A percentile compares a stretch with the other conserved stretches of the same genome.
Conservation (phyloP, 805 yeast species). For the Wickerhamomyces chaumierensis region DNA sequence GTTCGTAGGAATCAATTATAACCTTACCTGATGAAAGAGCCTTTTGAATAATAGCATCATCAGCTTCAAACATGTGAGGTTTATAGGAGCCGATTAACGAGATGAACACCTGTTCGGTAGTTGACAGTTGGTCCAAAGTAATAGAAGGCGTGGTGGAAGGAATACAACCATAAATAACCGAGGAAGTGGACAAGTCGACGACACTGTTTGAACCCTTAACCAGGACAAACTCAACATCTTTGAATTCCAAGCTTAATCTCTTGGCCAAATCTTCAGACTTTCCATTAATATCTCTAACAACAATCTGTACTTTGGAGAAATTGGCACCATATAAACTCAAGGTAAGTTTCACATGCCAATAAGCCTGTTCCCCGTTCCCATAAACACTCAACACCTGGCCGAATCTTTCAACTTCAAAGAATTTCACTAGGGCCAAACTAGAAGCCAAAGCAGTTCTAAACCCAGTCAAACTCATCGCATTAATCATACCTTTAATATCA, state of each 20-base stretch:
- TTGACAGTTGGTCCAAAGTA: conserved; percentile 20
- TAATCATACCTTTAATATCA: conserved; percentile 37
- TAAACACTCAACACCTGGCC: conserved; percentile 27
- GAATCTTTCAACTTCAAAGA: conserved; percentile 16
- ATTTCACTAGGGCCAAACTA: conserved; percentile 32
- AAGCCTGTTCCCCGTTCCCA: conserved; percentile 56
- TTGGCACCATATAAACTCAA: conserved; percentile 26
- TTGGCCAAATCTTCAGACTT: conserved; percentile 15
- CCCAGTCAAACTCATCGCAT: conserved; percentile 51
- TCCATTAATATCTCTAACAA: conserved; percentile 34
- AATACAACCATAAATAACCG: conserved; percentile 47
- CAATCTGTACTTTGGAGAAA: conserved; percentile 30
- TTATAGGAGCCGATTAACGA: conserved; percentile 58
- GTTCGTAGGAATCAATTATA: conserved; percentile 49
- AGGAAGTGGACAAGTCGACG: conserved; percentile 24
- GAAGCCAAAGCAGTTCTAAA: conserved; percentile 57
- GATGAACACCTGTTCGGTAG: conserved; percentile 28
- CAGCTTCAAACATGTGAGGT: conserved; percentile 58
- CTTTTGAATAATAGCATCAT: conserved; percentile 28
- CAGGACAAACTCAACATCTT: conserved; percentile 17
- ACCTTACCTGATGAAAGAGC: conserved; percentile 28
- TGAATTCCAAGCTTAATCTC: conserved; percentile 20
- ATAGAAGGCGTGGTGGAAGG: conserved; percentile 45
- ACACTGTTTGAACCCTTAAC: conserved; percentile 12
- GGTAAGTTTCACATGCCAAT: conserved; percentile 47